Percentiles rank a stretch among this genome's conserved stretches.
Evolutionary conservation across 2,329 filamentous ascomycete species (phyloP).

Genomic region (Mollisiaceae sp.): DNA sequence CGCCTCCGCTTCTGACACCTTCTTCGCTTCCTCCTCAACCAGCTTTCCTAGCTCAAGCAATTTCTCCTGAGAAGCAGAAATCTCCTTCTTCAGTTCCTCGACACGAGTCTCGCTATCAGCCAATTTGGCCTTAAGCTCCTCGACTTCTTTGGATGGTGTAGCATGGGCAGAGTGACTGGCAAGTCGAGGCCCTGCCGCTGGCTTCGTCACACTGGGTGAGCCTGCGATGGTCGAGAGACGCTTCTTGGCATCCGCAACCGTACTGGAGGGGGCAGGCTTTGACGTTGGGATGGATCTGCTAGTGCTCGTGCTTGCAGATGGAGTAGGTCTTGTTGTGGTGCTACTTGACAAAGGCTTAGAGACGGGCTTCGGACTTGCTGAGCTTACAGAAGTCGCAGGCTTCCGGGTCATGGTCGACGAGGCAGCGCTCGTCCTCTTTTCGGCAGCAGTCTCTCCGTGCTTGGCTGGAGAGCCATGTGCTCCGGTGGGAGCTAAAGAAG

Average conservation of each 20-base stretch:
- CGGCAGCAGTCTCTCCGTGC: constrained; percentile 36
- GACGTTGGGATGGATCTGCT: constrained; percentile 42
- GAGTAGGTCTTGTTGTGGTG: constrained; percentile 40
- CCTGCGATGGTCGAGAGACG: constrained; percentile 57
- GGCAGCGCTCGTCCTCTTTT: constrained; percentile 36
- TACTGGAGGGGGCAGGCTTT: constrained; percentile 44
- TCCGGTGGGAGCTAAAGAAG: constrained; percentile 38
- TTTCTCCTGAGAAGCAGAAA: constrained; percentile 60
- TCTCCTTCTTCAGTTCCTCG: constrained; percentile 59
- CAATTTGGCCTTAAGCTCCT: constrained; percentile 65
- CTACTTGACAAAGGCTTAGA: constrained; percentile 47
- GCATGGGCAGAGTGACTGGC: constrained; percentile 16
- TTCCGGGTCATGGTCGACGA: constrained; percentile 42
- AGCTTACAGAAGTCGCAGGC: constrained; percentile 36
- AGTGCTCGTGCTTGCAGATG: constrained; percentile 42
- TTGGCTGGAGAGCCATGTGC: constrained; percentile 36
- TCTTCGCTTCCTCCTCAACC: constrained; percentile 49
- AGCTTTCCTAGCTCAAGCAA: constrained; percentile 59
- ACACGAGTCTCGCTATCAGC: constrained; percentile 63
- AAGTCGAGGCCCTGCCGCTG: constrained; percentile 45
- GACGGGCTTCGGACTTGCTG: constrained; percentile 44
- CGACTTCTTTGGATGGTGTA: constrained; percentile 57
- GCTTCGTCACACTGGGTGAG: constrained; percentile 44
- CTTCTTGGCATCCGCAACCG: constrained; percentile 59
- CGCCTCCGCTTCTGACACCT: constrained; percentile 47